Base-by-base conservation (phyloP, 306 rosid genomes). In the Corylus avellana region DNA sequence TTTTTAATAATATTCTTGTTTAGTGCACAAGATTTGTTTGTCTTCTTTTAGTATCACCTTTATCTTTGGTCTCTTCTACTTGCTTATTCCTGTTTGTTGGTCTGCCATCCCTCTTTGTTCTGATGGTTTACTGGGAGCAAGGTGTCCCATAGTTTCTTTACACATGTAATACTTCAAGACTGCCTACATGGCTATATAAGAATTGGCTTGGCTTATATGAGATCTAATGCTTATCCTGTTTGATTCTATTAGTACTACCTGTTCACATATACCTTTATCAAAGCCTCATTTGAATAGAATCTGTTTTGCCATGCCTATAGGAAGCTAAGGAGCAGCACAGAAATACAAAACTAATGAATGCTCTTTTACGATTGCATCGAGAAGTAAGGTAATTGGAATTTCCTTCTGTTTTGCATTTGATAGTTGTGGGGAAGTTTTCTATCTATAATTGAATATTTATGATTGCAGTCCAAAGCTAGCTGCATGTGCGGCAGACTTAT, bases 241-340 rank as follows among this genome's bases (percentile, higher is more conserved):
- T 55, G 35, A 32, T 81, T 35, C 58, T 70, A 57, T 63, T 48
- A 37, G 12, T 55, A 61, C 49, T 20, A 68, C 47, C 32, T 70
- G 44, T 35, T 78, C 50, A 25, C 46, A 39, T 37, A 14, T 42
- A 67, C 51, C 53, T 39, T 50, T 13, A 58, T 58, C 18, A 25
- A 25, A 27, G 49, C 67, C 70, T 27, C 55, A 61, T 76, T 61
- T 76, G 84, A 70, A 75, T 78, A 74, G 81, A 67, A 50, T 73
- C 78, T 64, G 56, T 83, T 79, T 82, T 83, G 79, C 84, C 69
- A 75, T 78, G 75, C 64, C 56, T 77, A 51, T 75, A 95, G 99
- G 99, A 89, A 89, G 82, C 97, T 32, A 90, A 91, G 86, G 98
- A 95, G 88, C 97, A 91, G 88, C 99, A 93, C 82, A 81, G 98